Evolutionary conservation across 2,329 filamentous ascomycete species (phyloP).

Genomic region (Trichoderma endophyticum): DNA sequence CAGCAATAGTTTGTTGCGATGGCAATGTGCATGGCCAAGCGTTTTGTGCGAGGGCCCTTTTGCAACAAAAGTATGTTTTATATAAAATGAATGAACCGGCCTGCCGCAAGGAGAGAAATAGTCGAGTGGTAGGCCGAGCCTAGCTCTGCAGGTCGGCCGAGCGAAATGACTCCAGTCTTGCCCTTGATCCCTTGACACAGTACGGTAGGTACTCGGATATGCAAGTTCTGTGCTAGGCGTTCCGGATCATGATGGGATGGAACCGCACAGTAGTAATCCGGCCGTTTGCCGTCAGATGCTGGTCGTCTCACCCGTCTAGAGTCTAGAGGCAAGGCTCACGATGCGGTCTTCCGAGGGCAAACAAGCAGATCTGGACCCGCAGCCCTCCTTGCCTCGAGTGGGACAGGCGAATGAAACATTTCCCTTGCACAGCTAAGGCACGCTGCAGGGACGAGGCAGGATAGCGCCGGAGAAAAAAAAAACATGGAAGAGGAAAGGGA

Average conservation of each 20-base stretch:
- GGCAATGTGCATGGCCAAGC: neutral
- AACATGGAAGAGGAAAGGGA: neutral
- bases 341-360: conserved; percentile 10
- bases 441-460: conserved; percentile 9
- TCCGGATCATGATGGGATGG: neutral
- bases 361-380: conserved; percentile 10
- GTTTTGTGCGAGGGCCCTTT: neutral
- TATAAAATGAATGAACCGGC: neutral
- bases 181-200: neutral
- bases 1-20: conserved; percentile 1
- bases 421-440: conserved; percentile 15
- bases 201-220: neutral
- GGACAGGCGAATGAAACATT: conserved; percentile 1
- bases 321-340: neutral
- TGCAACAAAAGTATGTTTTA: neutral
- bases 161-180: neutral
- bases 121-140: neutral
- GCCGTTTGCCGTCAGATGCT: neutral
- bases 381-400: conserved; percentile 4
- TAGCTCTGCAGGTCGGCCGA: neutral
- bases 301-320: neutral
- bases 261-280: neutral
- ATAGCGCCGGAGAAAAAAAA: conserved; percentile 4
- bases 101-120: conserved; percentile 5
- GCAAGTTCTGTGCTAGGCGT: neutral